Conservation (phyloP, 2,329 filamentous ascomycete species). For the Beauveria australis region DNA sequence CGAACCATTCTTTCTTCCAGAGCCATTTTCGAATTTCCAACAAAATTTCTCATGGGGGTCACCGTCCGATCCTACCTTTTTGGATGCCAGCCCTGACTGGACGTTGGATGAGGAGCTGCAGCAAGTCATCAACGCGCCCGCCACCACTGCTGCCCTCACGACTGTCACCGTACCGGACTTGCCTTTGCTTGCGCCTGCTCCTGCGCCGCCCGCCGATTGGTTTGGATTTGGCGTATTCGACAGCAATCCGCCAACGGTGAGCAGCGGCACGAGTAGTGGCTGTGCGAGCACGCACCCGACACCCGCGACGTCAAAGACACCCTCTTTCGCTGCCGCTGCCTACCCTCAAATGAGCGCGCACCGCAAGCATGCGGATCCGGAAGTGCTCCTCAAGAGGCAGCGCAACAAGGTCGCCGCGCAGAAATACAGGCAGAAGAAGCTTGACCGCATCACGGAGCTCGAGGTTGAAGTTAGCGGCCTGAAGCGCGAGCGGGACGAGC, state of each 20-base stretch:
- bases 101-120: constrained; percentile 2
- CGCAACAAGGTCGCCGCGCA: constrained; percentile 56
- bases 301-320: neutral
- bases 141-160: neutral
- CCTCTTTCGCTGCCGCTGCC: neutral
- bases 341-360: neutral
- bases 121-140: neutral
- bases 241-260: neutral
- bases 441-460: constrained; percentile 50
- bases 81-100: constrained; percentile 2
- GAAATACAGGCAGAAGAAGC: constrained; percentile 54
- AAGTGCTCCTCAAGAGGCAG: constrained; percentile 39
- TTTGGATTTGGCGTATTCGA: constrained; percentile 8
- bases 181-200: neutral
- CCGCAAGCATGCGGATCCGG: constrained; percentile 8
- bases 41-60: neutral
- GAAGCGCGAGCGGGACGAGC: constrained; percentile 46
- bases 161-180: neutral
- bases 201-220: neutral
- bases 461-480: constrained; percentile 45
- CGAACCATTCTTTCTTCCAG: neutral
- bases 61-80: neutral
- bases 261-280: neutral
- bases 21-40: neutral
- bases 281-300: neutral